Evolutionary conservation across 2,329 filamentous ascomycete species (phyloP).

Genomic region (Cladophialophora bantiana): DNA sequence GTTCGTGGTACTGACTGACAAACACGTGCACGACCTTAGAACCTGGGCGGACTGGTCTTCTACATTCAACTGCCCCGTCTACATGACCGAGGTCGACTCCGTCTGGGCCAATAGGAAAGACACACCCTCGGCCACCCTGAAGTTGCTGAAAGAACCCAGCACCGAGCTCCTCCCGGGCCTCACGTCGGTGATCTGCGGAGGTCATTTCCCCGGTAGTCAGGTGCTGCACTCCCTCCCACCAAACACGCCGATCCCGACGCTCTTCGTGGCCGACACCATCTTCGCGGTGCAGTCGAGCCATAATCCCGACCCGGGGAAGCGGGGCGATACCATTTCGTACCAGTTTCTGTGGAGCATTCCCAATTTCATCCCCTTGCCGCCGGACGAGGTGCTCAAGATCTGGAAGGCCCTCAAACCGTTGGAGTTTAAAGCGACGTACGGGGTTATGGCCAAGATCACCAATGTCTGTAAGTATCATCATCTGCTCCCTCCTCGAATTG

Average conservation of each 20-base stretch:
- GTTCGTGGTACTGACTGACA: too few relatives aligned
- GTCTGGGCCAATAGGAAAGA: slow-evolving; percentile 66
- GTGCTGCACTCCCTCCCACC: slow-evolving; percentile 55
- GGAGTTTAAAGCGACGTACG: slow-evolving; percentile 67
- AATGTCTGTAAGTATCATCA: slow-evolving; percentile 37
- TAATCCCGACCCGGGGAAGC: slow-evolving; percentile 54
- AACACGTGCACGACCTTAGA: slow-evolving; percentile 9
- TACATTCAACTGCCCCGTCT: slow-evolving; percentile 73
- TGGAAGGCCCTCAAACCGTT: slow-evolving; percentile 74
- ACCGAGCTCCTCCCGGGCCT: slow-evolving; percentile 52
- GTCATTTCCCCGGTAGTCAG: slow-evolving; percentile 79
- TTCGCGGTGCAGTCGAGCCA: slow-evolving; percentile 75
- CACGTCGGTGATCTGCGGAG: slow-evolving; percentile 72
- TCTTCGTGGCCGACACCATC: slow-evolving; percentile 81
- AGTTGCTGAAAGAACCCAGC: slow-evolving; percentile 35
- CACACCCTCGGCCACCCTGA: slow-evolving; percentile 48
- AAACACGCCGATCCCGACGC: slow-evolving; percentile 61
- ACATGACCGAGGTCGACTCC: slow-evolving; percentile 69
- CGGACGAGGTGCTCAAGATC: slow-evolving; percentile 69
- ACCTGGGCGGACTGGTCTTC: slow-evolving; percentile 77
- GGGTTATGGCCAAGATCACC: slow-evolving; percentile 37
- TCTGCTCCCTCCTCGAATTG: too few relatives aligned
- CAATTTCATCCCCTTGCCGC: slow-evolving; percentile 68
- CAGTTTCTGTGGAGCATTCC: slow-evolving; percentile 37
- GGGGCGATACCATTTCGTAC: slow-evolving; percentile 35